These are phyloP conservation scores for Phaffia australis DNA, from an alignment of 768 basidiomycete genomes.

Conservation along the genomic window DNA sequence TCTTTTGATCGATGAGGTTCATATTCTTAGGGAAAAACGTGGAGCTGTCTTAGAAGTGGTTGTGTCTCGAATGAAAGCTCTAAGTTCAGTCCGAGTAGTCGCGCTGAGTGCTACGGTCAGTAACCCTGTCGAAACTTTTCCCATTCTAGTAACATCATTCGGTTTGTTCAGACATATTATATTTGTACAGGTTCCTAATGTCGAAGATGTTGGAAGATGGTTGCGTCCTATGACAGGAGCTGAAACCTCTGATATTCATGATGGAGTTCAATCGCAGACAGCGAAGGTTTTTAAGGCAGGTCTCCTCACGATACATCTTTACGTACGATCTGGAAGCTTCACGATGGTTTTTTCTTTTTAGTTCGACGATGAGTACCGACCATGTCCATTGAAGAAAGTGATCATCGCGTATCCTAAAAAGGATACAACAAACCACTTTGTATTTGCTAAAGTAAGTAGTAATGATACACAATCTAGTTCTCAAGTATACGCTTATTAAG, in stretches of 20 bases:
- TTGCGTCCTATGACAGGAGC: slow-evolving; percentile 44
- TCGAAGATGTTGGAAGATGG: slow-evolving; percentile 80
- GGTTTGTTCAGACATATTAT: background rate
- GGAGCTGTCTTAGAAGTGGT: slow-evolving; percentile 91
- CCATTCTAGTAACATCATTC: background rate
- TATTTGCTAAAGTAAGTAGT: background rate
- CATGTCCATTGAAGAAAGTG: slow-evolving; percentile 62
- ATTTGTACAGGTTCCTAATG: slow-evolving; percentile 52
- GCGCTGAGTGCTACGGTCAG: slow-evolving; percentile 73
- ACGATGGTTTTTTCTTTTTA: slow-evolving; percentile 33
- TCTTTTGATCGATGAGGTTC: slow-evolving; percentile 52
- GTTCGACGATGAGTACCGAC: slow-evolving; percentile 89
- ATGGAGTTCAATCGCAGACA: slow-evolving; percentile 31
- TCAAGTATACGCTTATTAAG: background rate
- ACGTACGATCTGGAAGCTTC: slow-evolving; percentile 6
- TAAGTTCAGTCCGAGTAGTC: slow-evolving; percentile 67
- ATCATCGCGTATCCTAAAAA: slow-evolving; percentile 60
- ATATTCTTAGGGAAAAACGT: slow-evolving; percentile 77
- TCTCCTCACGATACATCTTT: background rate
- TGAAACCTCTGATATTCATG: background rate
- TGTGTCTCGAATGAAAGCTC: slow-evolving; percentile 80
- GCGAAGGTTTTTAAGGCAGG: slow-evolving; percentile 64
- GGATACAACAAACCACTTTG: slow-evolving; percentile 46
- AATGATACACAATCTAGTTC: too few species aligned
- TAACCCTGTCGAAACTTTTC: slow-evolving; percentile 32